Percentiles rank a stretch among this genome's conserved stretches.
These are phyloP conservation scores for Chlorella ohadii DNA, from an alignment of 139 green algal species.

Conservation along the genomic window DNA sequence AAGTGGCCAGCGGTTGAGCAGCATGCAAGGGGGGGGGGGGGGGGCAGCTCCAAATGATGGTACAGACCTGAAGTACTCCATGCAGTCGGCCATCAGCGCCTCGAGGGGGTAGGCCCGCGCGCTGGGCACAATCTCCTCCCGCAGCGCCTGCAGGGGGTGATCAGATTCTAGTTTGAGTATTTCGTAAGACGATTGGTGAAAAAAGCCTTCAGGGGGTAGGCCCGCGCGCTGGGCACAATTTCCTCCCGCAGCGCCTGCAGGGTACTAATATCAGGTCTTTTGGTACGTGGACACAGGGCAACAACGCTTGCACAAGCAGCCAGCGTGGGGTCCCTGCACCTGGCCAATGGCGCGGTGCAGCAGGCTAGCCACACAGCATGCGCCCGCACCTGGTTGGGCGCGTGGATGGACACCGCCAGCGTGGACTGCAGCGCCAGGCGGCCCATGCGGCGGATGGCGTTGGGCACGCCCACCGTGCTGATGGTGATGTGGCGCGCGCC, in stretches of 20 bases:
- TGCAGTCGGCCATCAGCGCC: conserved; percentile 84
- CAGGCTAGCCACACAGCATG: too few relatives aligned
- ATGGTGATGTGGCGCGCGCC: conserved; percentile 92
- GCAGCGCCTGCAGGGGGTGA: conserved; percentile 63
- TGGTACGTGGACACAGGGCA: too few relatives aligned
- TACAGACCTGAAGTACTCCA: conserved; percentile 66
- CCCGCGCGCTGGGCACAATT: conserved; percentile 72
- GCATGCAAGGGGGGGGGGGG: too few relatives aligned
- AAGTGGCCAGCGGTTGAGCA: too few relatives aligned
- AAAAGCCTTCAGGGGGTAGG: conserved; percentile 91
- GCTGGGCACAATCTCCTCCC: conserved; percentile 72
- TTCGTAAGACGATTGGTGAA: too few relatives aligned
- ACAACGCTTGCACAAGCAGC: too few relatives aligned
- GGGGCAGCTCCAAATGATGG: too few relatives aligned
- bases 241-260: conserved; percentile 74
- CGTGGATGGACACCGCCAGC: conserved; percentile 86
- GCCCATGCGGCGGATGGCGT: conserved; percentile 77
- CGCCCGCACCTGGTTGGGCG: conserved; percentile 77
- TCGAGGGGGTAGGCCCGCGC: conserved; percentile 88
- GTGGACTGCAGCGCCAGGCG: conserved; percentile 66
- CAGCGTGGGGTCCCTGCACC: too few relatives aligned
- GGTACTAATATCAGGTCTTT: too few relatives aligned
- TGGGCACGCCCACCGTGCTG: conserved; percentile 93
- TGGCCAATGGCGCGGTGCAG: too few relatives aligned
- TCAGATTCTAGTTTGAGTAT: too few relatives aligned